Conservation (phyloP, 805 yeast genomes). For the Tetrapisispora pingtungensis region DNA sequence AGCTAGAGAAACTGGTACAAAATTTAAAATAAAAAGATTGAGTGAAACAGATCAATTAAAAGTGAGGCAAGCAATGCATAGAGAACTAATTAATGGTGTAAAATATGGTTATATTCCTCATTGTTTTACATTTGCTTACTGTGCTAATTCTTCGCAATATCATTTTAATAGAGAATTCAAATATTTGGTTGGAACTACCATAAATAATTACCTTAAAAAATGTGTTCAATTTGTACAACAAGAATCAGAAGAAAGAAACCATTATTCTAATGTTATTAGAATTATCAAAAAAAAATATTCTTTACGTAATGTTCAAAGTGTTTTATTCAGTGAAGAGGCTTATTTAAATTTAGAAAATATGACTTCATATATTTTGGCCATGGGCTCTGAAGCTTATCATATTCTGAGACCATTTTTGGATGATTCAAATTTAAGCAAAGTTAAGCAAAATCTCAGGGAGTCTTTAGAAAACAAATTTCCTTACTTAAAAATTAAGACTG, state of each 20-base stretch:
- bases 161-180: slow-evolving; percentile 2
- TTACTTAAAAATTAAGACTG: background rate
- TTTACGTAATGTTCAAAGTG: slow-evolving; percentile 1
- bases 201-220: slow-evolving; percentile 1
- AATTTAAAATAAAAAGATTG: background rate
- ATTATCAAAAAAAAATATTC: background rate
- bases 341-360: background rate
- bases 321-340: slow-evolving; percentile 1
- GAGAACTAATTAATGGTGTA: background rate
- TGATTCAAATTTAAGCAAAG: no score
- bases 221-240: background rate
- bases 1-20: background rate
- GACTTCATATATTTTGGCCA: background rate
- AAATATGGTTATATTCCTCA: slow-evolving; percentile 2
- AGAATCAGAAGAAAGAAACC: background rate
- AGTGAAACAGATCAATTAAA: background rate
- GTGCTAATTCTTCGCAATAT: slow-evolving; percentile 1
- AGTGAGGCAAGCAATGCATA: background rate
- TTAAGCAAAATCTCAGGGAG: background rate
- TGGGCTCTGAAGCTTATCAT: slow-evolving; percentile 2
- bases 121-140: slow-evolving; percentile 1
- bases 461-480: background rate
- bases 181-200: background rate
- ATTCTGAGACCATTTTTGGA: background rate
- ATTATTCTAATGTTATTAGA: background rate